A percentile compares a stretch with the other conserved stretches of the same genome.
Evolutionary conservation across 768 basidiomycete species (phyloP).

Genomic region (Boletus rubroflammeus): DNA sequence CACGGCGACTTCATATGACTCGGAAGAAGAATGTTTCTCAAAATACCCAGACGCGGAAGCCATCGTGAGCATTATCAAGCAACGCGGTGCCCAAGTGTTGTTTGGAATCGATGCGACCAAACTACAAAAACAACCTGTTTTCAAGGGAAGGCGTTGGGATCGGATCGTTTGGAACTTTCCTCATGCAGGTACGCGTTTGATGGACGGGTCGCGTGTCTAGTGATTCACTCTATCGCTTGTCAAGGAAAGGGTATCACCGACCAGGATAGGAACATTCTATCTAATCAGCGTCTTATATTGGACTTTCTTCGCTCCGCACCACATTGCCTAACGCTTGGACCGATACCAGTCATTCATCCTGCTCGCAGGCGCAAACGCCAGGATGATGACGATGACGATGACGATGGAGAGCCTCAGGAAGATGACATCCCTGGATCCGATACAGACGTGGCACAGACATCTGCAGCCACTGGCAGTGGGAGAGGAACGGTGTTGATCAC

Average conservation of each 20-base stretch:
- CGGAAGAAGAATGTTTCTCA: conserved; percentile 64
- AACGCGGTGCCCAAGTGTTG: conserved; percentile 62
- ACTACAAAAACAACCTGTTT: conserved; percentile 52
- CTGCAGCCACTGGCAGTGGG: background rate
- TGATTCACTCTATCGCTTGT: background rate
- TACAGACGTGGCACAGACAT: background rate
- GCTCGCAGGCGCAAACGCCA: conserved; percentile 44
- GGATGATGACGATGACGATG: conserved; percentile 39
- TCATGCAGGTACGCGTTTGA: conserved; percentile 71
- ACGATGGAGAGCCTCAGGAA: conserved; percentile 39
- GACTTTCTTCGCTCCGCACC: conserved; percentile 77
- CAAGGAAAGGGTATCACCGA: conserved; percentile 87
- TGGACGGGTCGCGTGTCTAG: background rate
- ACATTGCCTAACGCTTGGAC: conserved; percentile 54
- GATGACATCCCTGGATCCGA: conserved; percentile 16
- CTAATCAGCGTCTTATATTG: conserved; percentile 82
- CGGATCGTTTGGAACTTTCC: conserved; percentile 94
- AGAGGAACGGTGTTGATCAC: conserved; percentile 85
- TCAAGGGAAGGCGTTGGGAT: conserved; percentile 70
- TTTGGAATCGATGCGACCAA: conserved; percentile 85
- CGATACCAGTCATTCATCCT: conserved; percentile 41
- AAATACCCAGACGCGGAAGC: conserved; percentile 77
- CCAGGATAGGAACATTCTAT: conserved; percentile 88
- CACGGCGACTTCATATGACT: conserved; percentile 84
- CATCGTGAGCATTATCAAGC: conserved; percentile 53